phyloP scores from a whole-genome alignment of 768 basidiomycete species.

The Hydnomerulius pinastri region DNA sequence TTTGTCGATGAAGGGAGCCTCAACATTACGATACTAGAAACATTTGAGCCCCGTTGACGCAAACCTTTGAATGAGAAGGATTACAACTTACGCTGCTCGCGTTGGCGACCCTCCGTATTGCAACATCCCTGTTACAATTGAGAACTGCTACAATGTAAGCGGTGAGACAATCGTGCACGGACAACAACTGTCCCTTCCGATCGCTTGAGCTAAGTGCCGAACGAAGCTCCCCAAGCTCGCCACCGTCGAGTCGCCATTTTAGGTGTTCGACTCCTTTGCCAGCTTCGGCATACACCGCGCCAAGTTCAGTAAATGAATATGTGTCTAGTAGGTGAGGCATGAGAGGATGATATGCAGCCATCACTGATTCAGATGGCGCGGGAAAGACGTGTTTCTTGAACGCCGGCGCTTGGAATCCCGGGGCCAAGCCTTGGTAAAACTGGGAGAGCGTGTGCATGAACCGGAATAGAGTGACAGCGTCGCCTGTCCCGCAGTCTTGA shows the following conservation, averaged over 20 bases:
- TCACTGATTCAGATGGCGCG: conserved; percentile 11
- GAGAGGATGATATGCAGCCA: conserved; percentile 14
- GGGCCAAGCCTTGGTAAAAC: conserved; percentile 25
- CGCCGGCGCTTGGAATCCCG: conserved; percentile 16
- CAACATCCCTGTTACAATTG: conserved; percentile 12
- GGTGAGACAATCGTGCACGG: conserved; percentile 33
- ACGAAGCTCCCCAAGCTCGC: conserved; percentile 17
- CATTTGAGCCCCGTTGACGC: not conserved
- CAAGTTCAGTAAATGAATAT: conserved; percentile 19
- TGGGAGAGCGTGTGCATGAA: conserved; percentile 33
- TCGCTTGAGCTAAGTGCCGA: conserved; percentile 5
- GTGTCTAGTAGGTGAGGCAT: conserved; percentile 29
- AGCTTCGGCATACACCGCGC: conserved; percentile 12
- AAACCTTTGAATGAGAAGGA: not conserved
- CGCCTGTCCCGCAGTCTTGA: conserved; percentile 23
- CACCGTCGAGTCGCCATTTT: conserved; percentile 14
- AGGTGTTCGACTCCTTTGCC: conserved; percentile 13
- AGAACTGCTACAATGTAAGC: conserved; percentile 27
- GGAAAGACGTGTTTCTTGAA: conserved; percentile 28
- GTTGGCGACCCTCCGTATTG: conserved; percentile 27
- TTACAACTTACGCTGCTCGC: conserved; percentile 26
- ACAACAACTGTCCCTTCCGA: conserved; percentile 7
- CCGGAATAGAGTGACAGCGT: conserved; percentile 26
- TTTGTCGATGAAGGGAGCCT: conserved; percentile 18
- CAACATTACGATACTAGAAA: conserved; percentile 20